phyloP scores from a whole-genome alignment of 208 protist genomes.

The Trypanosoma avium region DNA sequence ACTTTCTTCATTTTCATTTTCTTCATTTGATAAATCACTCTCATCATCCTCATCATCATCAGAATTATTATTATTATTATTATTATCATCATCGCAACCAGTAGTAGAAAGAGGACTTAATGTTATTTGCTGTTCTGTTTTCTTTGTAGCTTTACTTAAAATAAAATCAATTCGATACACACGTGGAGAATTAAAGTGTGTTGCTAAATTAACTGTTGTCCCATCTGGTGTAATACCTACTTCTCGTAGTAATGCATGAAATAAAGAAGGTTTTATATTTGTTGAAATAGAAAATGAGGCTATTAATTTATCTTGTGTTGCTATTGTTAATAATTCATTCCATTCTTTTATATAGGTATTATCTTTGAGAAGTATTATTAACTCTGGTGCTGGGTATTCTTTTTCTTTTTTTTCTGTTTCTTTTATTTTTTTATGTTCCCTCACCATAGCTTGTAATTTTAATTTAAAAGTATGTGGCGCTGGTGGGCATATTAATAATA shows the following conservation, averaged over 20 bases:
- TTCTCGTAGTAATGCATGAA: constrained; percentile 46
- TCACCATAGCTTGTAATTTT: constrained; percentile 2
- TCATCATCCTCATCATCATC: constrained; percentile 23
- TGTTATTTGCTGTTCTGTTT: constrained; percentile 58
- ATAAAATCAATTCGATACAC: constrained; percentile 85
- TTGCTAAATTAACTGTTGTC: constrained; percentile 39
- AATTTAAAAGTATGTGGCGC: constrained; percentile 27
- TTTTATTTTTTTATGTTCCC: not conserved
- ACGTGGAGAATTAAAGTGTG: constrained; percentile 42
- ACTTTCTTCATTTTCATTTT: not conserved
- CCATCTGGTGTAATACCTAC: constrained; percentile 45
- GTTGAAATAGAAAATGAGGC: constrained; percentile 26
- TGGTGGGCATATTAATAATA: constrained; percentile 65
- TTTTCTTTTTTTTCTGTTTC: not conserved
- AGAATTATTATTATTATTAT: constrained; percentile 16
- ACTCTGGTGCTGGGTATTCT: constrained; percentile 40
- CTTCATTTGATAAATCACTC: not conserved
- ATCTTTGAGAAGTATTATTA: constrained; percentile 53
- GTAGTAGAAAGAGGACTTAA: constrained; percentile 59
- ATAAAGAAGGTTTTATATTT: constrained; percentile 47
- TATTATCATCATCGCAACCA: constrained; percentile 41
- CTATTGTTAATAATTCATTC: constrained; percentile 36
- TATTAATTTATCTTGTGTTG: too few species aligned
- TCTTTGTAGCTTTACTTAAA: constrained; percentile 70
- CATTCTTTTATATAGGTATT: constrained; percentile 27